These are phyloP conservation scores for Knoxia roxburghii DNA, from an alignment of 257 asterid species.

Conservation along the genomic window DNA sequence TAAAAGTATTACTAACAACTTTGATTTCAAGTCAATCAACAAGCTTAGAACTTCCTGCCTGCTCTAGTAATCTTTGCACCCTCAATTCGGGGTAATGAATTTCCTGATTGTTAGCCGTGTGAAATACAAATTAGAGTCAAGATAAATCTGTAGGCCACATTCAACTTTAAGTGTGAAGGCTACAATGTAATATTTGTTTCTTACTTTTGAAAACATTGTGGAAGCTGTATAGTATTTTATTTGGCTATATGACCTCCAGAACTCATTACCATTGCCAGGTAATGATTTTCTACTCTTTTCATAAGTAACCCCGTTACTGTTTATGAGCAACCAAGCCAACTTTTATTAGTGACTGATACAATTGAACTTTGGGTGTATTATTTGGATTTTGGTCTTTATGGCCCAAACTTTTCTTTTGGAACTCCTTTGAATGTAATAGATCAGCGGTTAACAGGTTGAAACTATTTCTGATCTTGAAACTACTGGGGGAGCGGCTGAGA, in stretches of 20 bases:
- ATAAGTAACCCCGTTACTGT: background rate
- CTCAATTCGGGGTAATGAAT: too few relatives aligned
- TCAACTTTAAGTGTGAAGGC: background rate
- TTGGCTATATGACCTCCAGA: too few relatives aligned
- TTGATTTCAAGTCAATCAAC: too few relatives aligned
- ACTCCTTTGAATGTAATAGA: background rate
- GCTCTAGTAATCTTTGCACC: too few relatives aligned
- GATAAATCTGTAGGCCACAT: too few relatives aligned
- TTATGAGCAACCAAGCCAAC: background rate
- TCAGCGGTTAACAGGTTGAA: constrained; percentile 51
- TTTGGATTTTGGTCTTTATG: background rate
- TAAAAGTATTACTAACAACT: background rate
- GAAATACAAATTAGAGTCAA: background rate
- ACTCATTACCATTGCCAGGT: background rate
- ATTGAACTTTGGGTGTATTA: background rate
- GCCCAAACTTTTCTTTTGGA: background rate
- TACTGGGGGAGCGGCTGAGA: constrained; percentile 31
- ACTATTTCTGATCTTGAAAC: constrained; percentile 47
- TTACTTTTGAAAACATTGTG: too few relatives aligned
- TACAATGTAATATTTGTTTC: too few relatives aligned
- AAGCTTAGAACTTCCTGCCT: too few relatives aligned
- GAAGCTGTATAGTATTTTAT: too few relatives aligned
- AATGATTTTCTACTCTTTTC: too few relatives aligned
- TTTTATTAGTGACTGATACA: background rate
- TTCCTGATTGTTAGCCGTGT: too few relatives aligned